Base-by-base conservation (phyloP, 75 land plant species). In the Adiantum capillusveneris region DNA sequence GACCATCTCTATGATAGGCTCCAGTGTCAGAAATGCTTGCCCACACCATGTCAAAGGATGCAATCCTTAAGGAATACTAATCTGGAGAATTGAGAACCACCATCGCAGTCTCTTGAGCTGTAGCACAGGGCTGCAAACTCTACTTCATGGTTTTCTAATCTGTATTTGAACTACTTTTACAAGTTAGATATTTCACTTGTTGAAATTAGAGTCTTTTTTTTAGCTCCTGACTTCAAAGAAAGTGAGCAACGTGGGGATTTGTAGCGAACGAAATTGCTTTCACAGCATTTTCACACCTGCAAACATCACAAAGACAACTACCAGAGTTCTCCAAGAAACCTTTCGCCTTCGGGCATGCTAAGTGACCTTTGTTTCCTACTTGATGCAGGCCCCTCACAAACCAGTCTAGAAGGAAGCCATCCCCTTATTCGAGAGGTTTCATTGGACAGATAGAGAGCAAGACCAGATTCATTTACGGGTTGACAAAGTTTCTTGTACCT, bases 351-450 rank as follows among this genome's bases (percentile, higher is more conserved):
- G 5, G 6, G 20, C 6, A 5, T 19, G 6, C 51, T 48, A 48
- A 18, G 6, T 22, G 55, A 46, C 5, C 6, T 24, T 2, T 24
- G 6, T 16, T 55, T 17, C 22, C 25, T 5, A 18, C 22, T 24
- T 36, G 1, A 2, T 31, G 29, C 3, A 29, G 9, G 5, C n/a
- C 29, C n/a, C 17, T 13, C 59, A 16, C 25, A 39, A 21, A 55
- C 26, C 7, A 28, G 66, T 43, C 75, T 68, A 11, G 75, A 68
- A 43, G 75, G 68, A 18, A 72, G 26, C 75, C 75, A 72, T 17
- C 51, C 34, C 45, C 29, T 59, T 1, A 58, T 21, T 7, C 18
- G 45, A 26, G 59, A 59, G 13, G 39, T 28, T 21, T 72, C 68
- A 16, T 61, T 69, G 52, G 59, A 72, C 22, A 72, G 26, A 27